Base-by-base conservation (phyloP, 2,329 filamentous ascomycete species). In the Furcasterigmium sp. region DNA sequence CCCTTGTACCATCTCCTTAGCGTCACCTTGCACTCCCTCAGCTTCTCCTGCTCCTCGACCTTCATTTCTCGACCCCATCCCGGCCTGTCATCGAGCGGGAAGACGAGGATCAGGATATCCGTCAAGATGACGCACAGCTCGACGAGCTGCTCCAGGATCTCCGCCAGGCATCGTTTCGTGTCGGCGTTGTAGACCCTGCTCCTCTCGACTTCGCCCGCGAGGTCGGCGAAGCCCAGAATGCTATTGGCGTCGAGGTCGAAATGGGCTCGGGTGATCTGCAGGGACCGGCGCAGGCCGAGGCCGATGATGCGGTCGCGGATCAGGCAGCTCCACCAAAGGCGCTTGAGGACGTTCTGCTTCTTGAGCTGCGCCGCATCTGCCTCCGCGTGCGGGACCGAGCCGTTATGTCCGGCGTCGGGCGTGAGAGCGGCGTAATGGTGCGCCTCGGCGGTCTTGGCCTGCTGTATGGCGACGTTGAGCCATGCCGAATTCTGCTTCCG, bases 301-400 rank as follows among this genome's bases (percentile, higher is more conserved):
- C 67, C 64, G 20, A 78, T 50, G 15, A 73, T 69, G 30, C 72
- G 65, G 52, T 77, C 74, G 10, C 75, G 69, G 5, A 77, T 61
- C 32, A 78, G 61, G 45, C 73, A 75, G 45, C 71, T 73, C 73
- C 74, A 78, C 73, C 73, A 77, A 8, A 78, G 55, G 2, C 73
- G 61, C 54, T 76, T 78, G 25, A 70, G 62, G 8, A 63, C 57
- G 46, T 65, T 62, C 43, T 65, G 59, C 46, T 65, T 64, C 48
- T 62, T 60, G 9, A 58, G 50, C 36, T 65, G 57, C 9, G 61
- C 48, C 1, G 61, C 58, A 5, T 17, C n/a, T 7, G 9, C 14
- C n/a, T 6, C n/a, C 32, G 17, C n/a, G 32, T 15, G 32, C 2
- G 32, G 11, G 5, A 11, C 7, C 61, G 57, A 9, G 54, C 55